Percentiles rank a stretch among this genome's conserved stretches.
Evolutionary conservation across 2,329 filamentous ascomycete species (phyloP).

Genomic region (Biscogniauxia mediterranea): DNA sequence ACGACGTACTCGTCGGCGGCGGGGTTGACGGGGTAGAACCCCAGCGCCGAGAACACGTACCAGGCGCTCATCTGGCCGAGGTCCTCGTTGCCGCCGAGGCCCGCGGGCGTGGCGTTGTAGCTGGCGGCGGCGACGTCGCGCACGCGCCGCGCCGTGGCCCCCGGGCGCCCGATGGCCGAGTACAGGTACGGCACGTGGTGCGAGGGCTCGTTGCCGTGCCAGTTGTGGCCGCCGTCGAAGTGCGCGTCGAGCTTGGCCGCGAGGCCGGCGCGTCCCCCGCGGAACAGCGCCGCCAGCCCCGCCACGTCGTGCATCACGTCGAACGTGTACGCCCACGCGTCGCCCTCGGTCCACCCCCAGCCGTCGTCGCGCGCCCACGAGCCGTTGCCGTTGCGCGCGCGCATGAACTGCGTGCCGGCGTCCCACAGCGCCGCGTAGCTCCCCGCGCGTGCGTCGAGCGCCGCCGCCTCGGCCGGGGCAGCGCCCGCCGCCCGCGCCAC

Average conservation of each 20-base stretch:
- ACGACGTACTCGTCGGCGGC: constrained; percentile 45
- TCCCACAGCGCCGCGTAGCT: constrained; percentile 45
- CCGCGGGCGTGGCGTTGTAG: constrained; percentile 45
- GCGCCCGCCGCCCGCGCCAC: constrained; percentile 39
- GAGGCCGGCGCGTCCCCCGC: constrained; percentile 36
- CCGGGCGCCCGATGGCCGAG: constrained; percentile 40
- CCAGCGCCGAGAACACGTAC: constrained; percentile 47
- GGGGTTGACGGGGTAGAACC: constrained; percentile 47
- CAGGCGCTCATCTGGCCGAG: constrained; percentile 50
- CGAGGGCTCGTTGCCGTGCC: constrained; percentile 47
- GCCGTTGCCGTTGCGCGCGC: constrained; percentile 45
- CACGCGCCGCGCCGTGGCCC: constrained; percentile 37
- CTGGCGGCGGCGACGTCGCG: constrained; percentile 38
- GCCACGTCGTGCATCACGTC: constrained; percentile 45
- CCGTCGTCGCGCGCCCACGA: constrained; percentile 39
- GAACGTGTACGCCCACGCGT: constrained; percentile 51
- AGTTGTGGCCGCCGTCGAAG: constrained; percentile 44
- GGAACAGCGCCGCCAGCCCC: constrained; percentile 41
- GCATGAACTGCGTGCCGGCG: constrained; percentile 43
- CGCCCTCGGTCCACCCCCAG: constrained; percentile 49
- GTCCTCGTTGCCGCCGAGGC: constrained; percentile 47
- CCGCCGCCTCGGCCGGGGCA: constrained; percentile 28
- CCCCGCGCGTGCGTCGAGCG: constrained; percentile 36
- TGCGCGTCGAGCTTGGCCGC: constrained; percentile 43
- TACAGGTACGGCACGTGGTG: constrained; percentile 49